Evolutionary conservation across 177 flowering plant species (phyloP).

Genomic region (Tripterygium wilfordii): DNA sequence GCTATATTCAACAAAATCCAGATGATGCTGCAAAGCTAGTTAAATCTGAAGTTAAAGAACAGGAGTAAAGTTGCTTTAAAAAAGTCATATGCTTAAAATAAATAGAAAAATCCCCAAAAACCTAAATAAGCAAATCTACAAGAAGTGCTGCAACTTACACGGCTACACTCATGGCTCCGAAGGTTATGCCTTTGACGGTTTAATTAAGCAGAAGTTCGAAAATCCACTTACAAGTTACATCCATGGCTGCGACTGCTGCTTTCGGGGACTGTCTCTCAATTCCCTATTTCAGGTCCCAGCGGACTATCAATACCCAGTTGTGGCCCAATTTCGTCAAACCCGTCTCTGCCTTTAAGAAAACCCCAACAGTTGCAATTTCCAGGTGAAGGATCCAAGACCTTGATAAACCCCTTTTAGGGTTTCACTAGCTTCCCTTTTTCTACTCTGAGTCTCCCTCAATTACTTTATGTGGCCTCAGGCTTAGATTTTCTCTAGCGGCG

Average conservation of each 20-base stretch:
- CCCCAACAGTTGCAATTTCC: constrained; percentile 2
- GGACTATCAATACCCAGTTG: constrained; percentile 2
- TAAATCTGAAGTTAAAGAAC: too few species aligned
- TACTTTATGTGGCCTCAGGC: constrained; percentile 9
- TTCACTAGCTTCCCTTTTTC: neutral
- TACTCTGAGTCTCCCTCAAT: neutral
- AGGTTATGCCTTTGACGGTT: too few species aligned
- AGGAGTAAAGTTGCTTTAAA: too few species aligned
- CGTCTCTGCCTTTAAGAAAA: constrained; percentile 1
- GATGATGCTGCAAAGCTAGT: too few species aligned
- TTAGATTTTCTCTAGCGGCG: constrained; percentile 5
- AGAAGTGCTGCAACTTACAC: too few species aligned
- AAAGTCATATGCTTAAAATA: too few species aligned
- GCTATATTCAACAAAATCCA: neutral
- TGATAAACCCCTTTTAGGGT: neutral
- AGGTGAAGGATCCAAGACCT: neutral
- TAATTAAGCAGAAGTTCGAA: too few species aligned
- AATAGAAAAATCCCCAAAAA: too few species aligned
- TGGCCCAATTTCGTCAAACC: constrained; percentile 6
- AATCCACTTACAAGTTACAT: too few species aligned
- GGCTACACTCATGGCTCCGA: too few species aligned
- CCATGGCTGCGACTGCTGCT: neutral
- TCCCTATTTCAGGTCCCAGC: neutral
- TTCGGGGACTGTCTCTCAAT: constrained; percentile 2
- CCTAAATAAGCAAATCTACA: too few species aligned